phyloP scores from a whole-genome alignment of 2,329 filamentous ascomycete species.

The Ophiostoma tasmaniense region DNA sequence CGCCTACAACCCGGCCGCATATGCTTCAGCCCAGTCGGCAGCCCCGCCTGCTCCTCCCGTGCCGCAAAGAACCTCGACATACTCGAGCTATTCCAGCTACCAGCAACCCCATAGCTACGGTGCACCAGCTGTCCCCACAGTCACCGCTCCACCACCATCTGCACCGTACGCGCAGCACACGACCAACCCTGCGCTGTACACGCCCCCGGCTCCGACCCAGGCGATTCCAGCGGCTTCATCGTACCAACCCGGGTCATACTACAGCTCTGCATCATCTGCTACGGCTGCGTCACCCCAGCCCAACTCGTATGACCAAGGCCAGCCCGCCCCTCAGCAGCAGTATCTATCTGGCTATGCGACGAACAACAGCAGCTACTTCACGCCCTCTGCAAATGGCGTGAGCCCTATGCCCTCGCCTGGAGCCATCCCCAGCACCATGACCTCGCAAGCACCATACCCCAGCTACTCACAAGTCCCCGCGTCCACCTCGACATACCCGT shows the following conservation, averaged over 20 bases:
- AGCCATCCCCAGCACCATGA: conserved; percentile 23
- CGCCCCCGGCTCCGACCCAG: conserved; percentile 11
- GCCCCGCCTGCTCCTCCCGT: conserved; percentile 17
- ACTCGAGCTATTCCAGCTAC: conserved; percentile 41
- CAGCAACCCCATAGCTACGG: conserved; percentile 31
- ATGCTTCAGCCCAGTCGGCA: conserved; percentile 36
- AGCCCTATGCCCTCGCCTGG: conserved; percentile 28
- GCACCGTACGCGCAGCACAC: conserved; percentile 4
- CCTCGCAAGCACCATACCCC: conserved; percentile 44
- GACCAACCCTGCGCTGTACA: conserved; percentile 3
- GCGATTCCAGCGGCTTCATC: conserved; percentile 8
- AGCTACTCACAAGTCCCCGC: conserved; percentile 44
- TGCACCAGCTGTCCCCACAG: conserved; percentile 30
- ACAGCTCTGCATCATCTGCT: conserved; percentile 21
- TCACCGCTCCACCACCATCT: conserved; percentile 19
- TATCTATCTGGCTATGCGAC: conserved; percentile 9
- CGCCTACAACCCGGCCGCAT: conserved; percentile 53
- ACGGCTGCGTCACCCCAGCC: conserved; percentile 22
- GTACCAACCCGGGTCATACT: conserved; percentile 17
- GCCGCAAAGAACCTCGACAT: conserved; percentile 44
- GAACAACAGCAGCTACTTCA: conserved; percentile 23
- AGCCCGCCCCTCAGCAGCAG: conserved; percentile 19
- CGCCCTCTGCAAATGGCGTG: conserved; percentile 23
- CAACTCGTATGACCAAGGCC: conserved; percentile 22
- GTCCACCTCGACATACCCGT: conserved; percentile 29